Percentiles rank a stretch among this genome's conserved stretches.
These are phyloP conservation scores for Tilletia setariae DNA, from an alignment of 1,284 basidiomycete genomes.

Conservation along the genomic window DNA sequence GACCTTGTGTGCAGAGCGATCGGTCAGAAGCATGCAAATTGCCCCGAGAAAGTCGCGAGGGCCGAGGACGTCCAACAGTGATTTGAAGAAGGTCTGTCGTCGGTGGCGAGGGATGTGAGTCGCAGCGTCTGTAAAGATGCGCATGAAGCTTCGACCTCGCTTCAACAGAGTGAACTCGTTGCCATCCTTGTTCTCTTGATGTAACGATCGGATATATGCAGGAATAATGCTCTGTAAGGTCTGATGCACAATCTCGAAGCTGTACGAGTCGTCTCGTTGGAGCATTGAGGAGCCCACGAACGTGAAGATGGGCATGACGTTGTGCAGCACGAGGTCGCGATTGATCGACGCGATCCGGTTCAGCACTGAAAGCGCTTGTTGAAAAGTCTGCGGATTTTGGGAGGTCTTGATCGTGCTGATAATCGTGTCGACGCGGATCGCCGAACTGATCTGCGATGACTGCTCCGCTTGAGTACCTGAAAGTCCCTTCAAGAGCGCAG, in stretches of 20 bases:
- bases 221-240: slow-evolving; percentile 91
- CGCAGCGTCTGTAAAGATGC: slow-evolving; percentile 82
- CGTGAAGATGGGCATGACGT: slow-evolving; percentile 97
- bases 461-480: not conserved
- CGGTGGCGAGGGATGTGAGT: slow-evolving; percentile 83
- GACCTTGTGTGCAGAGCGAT: slow-evolving; percentile 72
- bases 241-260: slow-evolving; percentile 91
- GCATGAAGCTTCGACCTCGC: slow-evolving; percentile 64
- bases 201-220: slow-evolving; percentile 77
- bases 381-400: slow-evolving; percentile 87
- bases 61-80: slow-evolving; percentile 82
- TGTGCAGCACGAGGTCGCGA: slow-evolving; percentile 85
- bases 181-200: slow-evolving; percentile 50
- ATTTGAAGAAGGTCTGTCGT: slow-evolving; percentile 82
- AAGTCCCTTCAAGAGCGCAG: not conserved
- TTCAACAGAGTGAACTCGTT: slow-evolving; percentile 35
- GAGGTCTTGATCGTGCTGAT: slow-evolving; percentile 58
- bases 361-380: slow-evolving; percentile 86
- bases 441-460: slow-evolving; percentile 32
- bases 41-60: slow-evolving; percentile 77
- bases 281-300: slow-evolving; percentile 97
- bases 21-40: slow-evolving; percentile 78
- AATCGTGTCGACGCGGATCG: slow-evolving; percentile 43
- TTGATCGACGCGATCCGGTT: slow-evolving; percentile 77
- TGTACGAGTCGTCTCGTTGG: slow-evolving; percentile 92